Base-by-base conservation (phyloP, 176 grass and related monocot species). In the Zoysia japonica region DNA sequence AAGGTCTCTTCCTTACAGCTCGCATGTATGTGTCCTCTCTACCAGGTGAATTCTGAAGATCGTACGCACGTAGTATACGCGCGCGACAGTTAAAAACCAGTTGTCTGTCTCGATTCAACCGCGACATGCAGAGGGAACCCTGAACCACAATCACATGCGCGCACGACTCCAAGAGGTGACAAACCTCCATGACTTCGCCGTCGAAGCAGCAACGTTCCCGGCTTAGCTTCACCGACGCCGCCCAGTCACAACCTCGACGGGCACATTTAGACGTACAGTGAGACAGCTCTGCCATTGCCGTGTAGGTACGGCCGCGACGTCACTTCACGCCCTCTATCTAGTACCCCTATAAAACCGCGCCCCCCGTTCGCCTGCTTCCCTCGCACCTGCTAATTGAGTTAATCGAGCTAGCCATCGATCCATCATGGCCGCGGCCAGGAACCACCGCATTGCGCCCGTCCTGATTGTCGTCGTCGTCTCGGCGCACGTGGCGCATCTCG, bases 321-420 rank as follows among this genome's bases (percentile, higher is more conserved):
- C 72, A 50, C 72, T 36, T 51, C 59, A 54, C 65, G 64, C 4
- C 73, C 7, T 43, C 72, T 78, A 54, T 4, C 86, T 62, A 19
- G 47, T 20, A 74, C 53, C 80, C 52, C 87, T 89, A 89, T 89
- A 85, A 51, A 85, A 72, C 5, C 47, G 5, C 28, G 2, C 41
- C 55, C 55, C 54, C n/a, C 28, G 1, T 12, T 43, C 55, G 11
- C 61, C 47, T 69, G 14, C 47, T 71, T 62, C 64, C 41, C 46
- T 57, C 76, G 39, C 61, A 77, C 76, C 19, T 78, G 5, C 72
- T 10, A 84, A 40, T 54, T 7, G 55, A 67, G 38, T 28, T 71
- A 28, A n/a, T 61, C 20, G 16, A 17, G 53, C 11, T 67, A 80
- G 37, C 3, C 65, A 6, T 43, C 48, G 2, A 49, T 28, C 11